phyloP scores from a whole-genome alignment of 192 early-diverging fungal genomes.

The Entrophospora sp. region DNA sequence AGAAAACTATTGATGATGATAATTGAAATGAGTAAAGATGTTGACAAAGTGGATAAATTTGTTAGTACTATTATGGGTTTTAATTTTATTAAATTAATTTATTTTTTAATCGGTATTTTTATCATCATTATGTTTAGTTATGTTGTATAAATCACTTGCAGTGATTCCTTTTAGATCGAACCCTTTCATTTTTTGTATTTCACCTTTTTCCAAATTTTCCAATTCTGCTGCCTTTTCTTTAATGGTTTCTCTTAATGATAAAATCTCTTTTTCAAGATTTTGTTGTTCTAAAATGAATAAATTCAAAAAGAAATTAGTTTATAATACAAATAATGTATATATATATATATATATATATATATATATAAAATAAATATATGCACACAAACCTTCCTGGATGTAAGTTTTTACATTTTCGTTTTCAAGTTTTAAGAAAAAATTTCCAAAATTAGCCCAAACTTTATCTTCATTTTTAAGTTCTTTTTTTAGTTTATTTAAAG shows the following conservation, averaged over 20 bases:
- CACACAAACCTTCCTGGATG: slow-evolving; percentile 42
- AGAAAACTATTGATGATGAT: slow-evolving; percentile 87
- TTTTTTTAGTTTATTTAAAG: slow-evolving; percentile 37
- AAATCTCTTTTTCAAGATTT: slow-evolving; percentile 38
- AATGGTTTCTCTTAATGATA: slow-evolving; percentile 32
- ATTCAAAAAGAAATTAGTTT: background rate
- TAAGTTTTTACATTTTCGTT: slow-evolving; percentile 37
- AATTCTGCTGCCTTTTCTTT: slow-evolving; percentile 35
- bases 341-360: background rate
- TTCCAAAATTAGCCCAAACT: slow-evolving; percentile 48
- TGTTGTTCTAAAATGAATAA: slow-evolving; percentile 34
- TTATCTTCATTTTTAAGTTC: slow-evolving; percentile 34
- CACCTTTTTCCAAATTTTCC: slow-evolving; percentile 39
- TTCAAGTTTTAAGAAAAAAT: slow-evolving; percentile 51
- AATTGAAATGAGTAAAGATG: slow-evolving; percentile 84
- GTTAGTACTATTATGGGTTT: slow-evolving; percentile 41
- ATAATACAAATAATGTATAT: background rate
- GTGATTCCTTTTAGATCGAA: slow-evolving; percentile 9
- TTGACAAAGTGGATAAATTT: slow-evolving; percentile 70
- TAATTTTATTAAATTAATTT: background rate
- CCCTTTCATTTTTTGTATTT: slow-evolving; percentile 18
- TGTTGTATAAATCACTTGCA: slow-evolving; percentile 17
- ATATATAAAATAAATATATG: background rate
- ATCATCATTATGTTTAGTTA: too few species aligned
- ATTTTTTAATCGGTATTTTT: too few species aligned